Conservation (phyloP, 148 eudicot genomes). For the Limonium bicolor region DNA sequence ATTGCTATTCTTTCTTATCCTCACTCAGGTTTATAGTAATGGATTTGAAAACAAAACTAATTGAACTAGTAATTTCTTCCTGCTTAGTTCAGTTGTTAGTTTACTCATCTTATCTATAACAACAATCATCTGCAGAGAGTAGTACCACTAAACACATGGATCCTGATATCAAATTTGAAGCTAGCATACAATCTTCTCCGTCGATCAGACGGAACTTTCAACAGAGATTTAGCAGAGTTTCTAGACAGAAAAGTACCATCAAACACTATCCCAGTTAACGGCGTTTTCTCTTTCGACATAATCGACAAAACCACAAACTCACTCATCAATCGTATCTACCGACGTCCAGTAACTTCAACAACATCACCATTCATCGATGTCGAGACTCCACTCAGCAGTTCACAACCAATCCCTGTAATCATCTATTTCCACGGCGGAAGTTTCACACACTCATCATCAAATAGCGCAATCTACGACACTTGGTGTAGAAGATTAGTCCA, state of each 20-base stretch:
- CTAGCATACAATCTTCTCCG: constrained; percentile 5
- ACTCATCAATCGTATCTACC: constrained; percentile 2
- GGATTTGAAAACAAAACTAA: no score
- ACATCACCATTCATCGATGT: background rate
- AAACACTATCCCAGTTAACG: constrained; percentile 3
- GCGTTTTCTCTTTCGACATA: constrained; percentile 8
- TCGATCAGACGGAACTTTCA: constrained; percentile 5
- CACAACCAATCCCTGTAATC: constrained; percentile 2
- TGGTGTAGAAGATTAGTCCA: constrained; percentile 4
- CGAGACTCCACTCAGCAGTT: constrained; percentile 3
- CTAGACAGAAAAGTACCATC: constrained; percentile 7
- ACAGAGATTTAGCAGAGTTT: constrained; percentile 6
- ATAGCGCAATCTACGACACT: constrained; percentile 7
- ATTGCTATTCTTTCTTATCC: background rate
- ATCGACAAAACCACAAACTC: constrained; percentile 4
- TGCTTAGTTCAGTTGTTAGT: background rate
- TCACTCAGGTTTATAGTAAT: background rate
- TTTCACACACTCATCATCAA: constrained; percentile 8
- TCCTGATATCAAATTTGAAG: constrained; percentile 7
- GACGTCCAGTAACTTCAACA: background rate
- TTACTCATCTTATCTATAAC: background rate
- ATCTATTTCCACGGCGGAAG: constrained; percentile 7
- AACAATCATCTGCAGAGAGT: constrained; percentile 1
- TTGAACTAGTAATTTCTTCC: background rate
- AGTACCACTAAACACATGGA: constrained; percentile 7